These are phyloP conservation scores for Microsporum canis DNA, from an alignment of 2,329 filamentous ascomycete species.

Conservation along the genomic window DNA sequence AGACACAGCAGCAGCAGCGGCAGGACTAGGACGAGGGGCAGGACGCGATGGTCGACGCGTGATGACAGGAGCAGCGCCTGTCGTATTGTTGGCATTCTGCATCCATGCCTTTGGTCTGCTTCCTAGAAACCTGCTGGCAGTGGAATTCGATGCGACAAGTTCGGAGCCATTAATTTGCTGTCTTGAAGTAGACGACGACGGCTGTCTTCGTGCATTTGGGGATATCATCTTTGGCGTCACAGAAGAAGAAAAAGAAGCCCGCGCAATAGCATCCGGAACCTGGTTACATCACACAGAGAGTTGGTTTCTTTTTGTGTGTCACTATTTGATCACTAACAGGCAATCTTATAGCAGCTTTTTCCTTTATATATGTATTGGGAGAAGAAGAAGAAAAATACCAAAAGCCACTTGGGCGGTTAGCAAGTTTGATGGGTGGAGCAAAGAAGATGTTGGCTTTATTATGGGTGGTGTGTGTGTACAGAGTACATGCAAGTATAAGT, in stretches of 20 bases:
- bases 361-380: neutral
- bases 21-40: neutral
- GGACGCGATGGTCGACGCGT: neutral
- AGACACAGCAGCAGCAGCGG: no score
- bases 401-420: neutral
- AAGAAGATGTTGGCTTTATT: neutral
- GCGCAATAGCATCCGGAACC: neutral
- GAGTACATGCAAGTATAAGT: neutral
- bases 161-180: neutral
- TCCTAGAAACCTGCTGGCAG: constrained; percentile 31
- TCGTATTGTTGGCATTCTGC: constrained; percentile 8
- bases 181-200: neutral
- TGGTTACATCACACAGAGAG: neutral
- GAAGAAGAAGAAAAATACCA: neutral
- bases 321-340: neutral
- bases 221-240: constrained; percentile 1
- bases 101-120: constrained; percentile 32
- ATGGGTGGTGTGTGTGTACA: no score
- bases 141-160: constrained; percentile 26
- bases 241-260: neutral
- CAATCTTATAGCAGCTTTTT: neutral
- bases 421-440: neutral
- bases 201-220: neutral
- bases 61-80: neutral
- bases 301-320: neutral